A percentile compares a stretch with the other conserved stretches of the same genome.
These are phyloP conservation scores for Ustilago esculenta DNA, from an alignment of 1,284 basidiomycete genomes.

Conservation along the genomic window DNA sequence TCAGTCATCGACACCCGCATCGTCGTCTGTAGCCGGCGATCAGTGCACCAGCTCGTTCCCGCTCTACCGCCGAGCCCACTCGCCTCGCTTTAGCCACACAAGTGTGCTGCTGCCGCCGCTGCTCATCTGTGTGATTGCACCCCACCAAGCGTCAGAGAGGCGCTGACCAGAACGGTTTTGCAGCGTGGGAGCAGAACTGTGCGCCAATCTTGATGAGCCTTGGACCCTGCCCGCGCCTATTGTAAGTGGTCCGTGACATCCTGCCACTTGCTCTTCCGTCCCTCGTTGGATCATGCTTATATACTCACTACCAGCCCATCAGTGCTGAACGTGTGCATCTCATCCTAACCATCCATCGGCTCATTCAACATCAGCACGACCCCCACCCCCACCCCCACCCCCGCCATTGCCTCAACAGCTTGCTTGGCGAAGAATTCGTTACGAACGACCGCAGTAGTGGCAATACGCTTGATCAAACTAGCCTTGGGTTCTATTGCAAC, in stretches of 20 bases:
- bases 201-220: background rate
- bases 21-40: constrained; percentile 30
- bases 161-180: too few relatives aligned
- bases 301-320: background rate
- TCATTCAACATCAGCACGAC: constrained; percentile 3
- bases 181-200: background rate
- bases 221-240: constrained; percentile 1
- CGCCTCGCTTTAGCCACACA: background rate
- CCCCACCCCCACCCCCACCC: background rate
- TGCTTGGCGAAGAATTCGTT: background rate
- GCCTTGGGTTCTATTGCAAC: background rate
- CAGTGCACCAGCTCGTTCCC: constrained; percentile 21
- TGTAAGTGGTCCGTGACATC: constrained; percentile 1
- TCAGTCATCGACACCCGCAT: constrained; percentile 28
- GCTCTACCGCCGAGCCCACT: constrained; percentile 6
- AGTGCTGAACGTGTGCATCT: background rate
- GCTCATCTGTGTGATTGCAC: too few relatives aligned
- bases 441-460: background rate
- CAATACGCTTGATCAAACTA: too few relatives aligned
- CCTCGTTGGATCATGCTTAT: background rate
- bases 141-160: too few relatives aligned
- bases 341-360: background rate
- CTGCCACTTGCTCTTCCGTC: background rate
- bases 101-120: background rate
- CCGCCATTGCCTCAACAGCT: background rate